Conservation (phyloP, 2,329 filamentous ascomycete genomes). For the Ophiostoma ips region DNA sequence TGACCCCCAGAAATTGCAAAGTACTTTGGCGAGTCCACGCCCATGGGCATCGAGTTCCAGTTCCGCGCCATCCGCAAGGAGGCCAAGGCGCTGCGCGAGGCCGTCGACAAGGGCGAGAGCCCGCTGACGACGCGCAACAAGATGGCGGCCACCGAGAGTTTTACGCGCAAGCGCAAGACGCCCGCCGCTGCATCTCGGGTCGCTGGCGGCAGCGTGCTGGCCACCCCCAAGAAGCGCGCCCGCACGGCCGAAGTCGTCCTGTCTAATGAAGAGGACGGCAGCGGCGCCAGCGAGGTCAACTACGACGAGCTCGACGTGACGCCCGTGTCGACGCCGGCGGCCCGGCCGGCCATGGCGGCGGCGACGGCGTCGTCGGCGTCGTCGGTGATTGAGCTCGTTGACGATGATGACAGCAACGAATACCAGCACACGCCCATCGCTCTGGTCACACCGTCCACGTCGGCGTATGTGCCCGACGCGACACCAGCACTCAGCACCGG, state of each 20-base stretch:
- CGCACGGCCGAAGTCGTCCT: neutral
- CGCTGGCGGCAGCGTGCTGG: neutral
- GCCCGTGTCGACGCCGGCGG: constrained; percentile 11
- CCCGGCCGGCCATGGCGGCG: neutral
- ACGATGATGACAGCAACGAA: neutral
- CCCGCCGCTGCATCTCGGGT: neutral
- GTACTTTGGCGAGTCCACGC: constrained; percentile 45
- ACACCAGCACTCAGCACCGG: constrained; percentile 9
- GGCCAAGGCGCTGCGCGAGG: constrained; percentile 32
- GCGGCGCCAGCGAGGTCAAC: constrained; percentile 16
- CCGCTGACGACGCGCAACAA: constrained; percentile 23
- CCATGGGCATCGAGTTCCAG: constrained; percentile 45
- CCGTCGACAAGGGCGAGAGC: constrained; percentile 30
- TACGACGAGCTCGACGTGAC: constrained; percentile 19
- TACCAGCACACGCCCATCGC: neutral
- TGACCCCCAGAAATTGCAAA: constrained; percentile 38
- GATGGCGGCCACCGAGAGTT: constrained; percentile 17
- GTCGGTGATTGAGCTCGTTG: neutral
- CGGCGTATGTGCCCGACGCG: neutral
- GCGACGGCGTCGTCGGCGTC: neutral
- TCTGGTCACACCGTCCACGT: neutral
- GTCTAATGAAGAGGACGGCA: constrained; percentile 16
- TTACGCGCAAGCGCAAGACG: constrained; percentile 9
- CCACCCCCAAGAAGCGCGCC: neutral
- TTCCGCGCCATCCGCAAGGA: constrained; percentile 42